These are phyloP conservation scores for Tylopilus sp. DNA, from an alignment of 1,284 basidiomycete species.

Conservation along the genomic window DNA sequence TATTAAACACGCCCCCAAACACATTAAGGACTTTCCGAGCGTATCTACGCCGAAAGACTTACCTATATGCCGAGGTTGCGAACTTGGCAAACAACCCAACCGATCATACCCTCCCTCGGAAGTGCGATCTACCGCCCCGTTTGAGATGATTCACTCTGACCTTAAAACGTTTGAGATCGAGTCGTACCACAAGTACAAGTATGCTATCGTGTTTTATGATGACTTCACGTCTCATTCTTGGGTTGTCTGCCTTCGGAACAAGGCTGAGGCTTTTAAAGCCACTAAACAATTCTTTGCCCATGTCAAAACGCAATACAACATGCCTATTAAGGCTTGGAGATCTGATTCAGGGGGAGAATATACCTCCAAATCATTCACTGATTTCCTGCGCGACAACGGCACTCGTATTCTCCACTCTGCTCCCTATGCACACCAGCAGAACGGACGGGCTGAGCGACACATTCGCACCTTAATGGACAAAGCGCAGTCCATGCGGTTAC, in stretches of 20 bases:
- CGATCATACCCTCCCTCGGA: too few species aligned
- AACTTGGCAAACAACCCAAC: too few species aligned
- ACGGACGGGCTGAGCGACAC: neutral
- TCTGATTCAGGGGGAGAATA: conserved; percentile 1
- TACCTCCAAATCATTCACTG: neutral
- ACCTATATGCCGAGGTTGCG: too few species aligned
- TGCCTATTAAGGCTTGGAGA: neutral
- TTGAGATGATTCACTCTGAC: too few species aligned
- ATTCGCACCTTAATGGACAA: neutral
- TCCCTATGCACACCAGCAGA: neutral
- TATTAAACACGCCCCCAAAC: too few species aligned
- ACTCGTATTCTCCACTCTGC: neutral
- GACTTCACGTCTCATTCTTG: conserved; percentile 3
- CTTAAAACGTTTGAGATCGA: conserved; percentile 1
- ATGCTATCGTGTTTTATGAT: neutral
- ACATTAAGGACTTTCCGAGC: too few species aligned
- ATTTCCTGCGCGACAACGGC: neutral
- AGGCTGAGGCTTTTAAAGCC: neutral
- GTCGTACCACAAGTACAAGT: neutral
- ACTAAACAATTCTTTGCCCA: neutral
- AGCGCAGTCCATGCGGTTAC: neutral
- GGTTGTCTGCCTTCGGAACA: neutral
- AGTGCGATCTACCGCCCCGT: too few species aligned
- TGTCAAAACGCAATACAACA: neutral
- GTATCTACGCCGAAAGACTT: too few species aligned